Base-by-base conservation (phyloP, 2,329 filamentous ascomycete species). In the Hypoxylon sp. region DNA sequence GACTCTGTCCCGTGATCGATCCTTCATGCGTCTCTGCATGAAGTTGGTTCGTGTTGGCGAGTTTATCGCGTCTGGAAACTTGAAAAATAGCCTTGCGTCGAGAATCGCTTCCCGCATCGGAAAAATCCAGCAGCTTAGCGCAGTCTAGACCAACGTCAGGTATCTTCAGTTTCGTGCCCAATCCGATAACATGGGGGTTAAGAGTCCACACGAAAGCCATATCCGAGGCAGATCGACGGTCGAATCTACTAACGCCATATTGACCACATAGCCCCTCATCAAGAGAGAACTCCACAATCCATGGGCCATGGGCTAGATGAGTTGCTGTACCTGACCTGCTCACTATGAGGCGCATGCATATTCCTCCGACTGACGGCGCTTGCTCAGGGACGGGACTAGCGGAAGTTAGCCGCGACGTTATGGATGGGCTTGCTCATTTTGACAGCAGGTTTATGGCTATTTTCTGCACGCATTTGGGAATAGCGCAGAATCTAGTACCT, bases 1-100 rank as follows among this genome's bases (percentile, higher is more conserved):
- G 56, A 21, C 30, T 36, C 38, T n/a, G 60, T 71, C 68, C 68
- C 68, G 68, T 71, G 68, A 71, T 67, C 56, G 41, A 69, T 57
- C 30, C 48, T 66, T 51, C 34, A 71, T 71, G 68, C 65, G 49
- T 52, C 60, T 65, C 25, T 63, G 65, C 68, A 65, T 65, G 60
- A 63, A 57, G n/a, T 60, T 46, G 19, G 30, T 46, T 28, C 13
- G 21, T 46, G 21, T 57, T 32, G 19, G 50, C 32, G 28, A 38
- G n/a, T 52, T 21, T 60, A 36, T 63, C 50, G 23, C 52, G 11
- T 4, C 4, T 60, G 30, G 38, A 45, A 60, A 48, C 36, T 25
- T 52, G 36, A 32, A 64, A 56, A 45, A 28, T 43, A 10, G 41
- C 32, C 52, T 30, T 28, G 41, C 21, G 55, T 55, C 30, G 58